phyloP scores from a whole-genome alignment of 108 stramenopile genomes.

The Nannochloropsis gaditana region DNA sequence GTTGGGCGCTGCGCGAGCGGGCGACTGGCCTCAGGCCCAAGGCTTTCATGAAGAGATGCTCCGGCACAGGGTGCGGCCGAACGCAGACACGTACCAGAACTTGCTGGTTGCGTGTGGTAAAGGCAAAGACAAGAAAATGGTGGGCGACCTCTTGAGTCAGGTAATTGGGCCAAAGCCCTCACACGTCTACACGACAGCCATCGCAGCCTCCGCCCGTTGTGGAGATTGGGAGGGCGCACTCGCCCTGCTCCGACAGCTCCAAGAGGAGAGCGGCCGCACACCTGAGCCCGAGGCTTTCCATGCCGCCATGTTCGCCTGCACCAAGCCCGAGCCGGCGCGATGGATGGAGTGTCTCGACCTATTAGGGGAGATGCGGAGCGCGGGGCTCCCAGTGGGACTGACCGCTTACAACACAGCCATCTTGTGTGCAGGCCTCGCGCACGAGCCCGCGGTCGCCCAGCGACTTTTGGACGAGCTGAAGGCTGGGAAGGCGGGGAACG shows the following conservation, averaged over 20 bases:
- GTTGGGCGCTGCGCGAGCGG: not conserved
- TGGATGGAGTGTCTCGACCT: conserved; percentile 9
- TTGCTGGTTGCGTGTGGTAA: not conserved
- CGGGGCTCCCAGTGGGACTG: not conserved
- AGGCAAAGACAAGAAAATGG: not conserved
- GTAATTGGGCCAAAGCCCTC: not conserved
- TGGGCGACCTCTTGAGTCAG: not conserved
- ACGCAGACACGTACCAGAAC: not conserved
- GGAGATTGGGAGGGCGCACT: not conserved
- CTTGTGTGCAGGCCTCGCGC: conserved; percentile 1
- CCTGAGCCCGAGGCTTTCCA: not conserved
- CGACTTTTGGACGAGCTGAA: conserved; percentile 6
- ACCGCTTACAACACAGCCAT: not conserved
- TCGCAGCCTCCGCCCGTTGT: not conserved
- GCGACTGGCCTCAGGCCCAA: conserved; percentile 8
- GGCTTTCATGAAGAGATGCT: not conserved
- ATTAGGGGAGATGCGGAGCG: not conserved
- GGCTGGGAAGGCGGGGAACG: not conserved
- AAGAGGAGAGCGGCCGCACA: not conserved
- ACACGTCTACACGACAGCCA: conserved; percentile 8
- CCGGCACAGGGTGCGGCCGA: not conserved
- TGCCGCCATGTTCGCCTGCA: not conserved
- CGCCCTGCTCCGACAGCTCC: not conserved
- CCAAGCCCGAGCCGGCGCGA: not conserved
- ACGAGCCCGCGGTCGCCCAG: not conserved